A percentile compares a stretch with the other conserved stretches of the same genome.
These are phyloP conservation scores for Panicum miliaceum DNA, from an alignment of 176 grass and related monocot species.

Conservation along the genomic window DNA sequence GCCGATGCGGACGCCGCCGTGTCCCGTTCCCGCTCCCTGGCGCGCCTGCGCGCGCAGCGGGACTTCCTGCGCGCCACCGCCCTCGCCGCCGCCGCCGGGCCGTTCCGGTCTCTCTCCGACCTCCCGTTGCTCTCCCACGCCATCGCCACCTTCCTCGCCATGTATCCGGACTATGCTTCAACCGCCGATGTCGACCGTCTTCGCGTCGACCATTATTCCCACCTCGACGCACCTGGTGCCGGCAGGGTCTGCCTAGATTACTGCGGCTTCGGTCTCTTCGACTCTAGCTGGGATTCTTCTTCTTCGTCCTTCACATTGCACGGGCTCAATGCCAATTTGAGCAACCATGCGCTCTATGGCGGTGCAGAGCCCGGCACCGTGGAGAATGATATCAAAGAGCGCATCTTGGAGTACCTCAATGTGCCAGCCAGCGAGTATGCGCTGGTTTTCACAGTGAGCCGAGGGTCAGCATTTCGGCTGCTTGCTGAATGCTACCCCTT, in stretches of 20 bases:
- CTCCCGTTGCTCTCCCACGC: constrained; percentile 67
- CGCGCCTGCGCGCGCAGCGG: constrained; percentile 83
- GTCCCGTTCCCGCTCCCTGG: constrained; percentile 83
- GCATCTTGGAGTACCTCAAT: constrained; percentile 95
- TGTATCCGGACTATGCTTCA: constrained; percentile 90
- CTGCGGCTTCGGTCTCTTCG: constrained; percentile 95
- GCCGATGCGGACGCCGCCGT: constrained; percentile 62
- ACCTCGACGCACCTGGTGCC: constrained; percentile 60
- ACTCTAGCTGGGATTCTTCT: constrained; percentile 78
- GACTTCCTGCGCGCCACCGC: constrained; percentile 94
- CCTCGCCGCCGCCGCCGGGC: constrained; percentile 61
- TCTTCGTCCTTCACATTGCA: constrained; percentile 80
- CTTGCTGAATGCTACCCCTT: constrained; percentile 94
- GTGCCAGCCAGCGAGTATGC: constrained; percentile 88
- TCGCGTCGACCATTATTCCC: constrained; percentile 77
- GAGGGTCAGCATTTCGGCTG: constrained; percentile 89
- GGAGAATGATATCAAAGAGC: constrained; percentile 87
- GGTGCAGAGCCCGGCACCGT: constrained; percentile 67
- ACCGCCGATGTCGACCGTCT: constrained; percentile 78
- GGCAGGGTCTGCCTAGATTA: constrained; percentile 93
- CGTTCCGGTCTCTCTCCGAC: constrained; percentile 67
- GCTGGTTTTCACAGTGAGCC: constrained; percentile 88
- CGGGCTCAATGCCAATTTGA: constrained; percentile 95
- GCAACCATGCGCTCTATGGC: constrained; percentile 91
- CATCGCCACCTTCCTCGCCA: constrained; percentile 82